Percentiles rank a stretch among this genome's conserved stretches.
These are phyloP conservation scores for Microsporum audouinii DNA, from an alignment of 2,329 filamentous ascomycete genomes.

Conservation along the genomic window DNA sequence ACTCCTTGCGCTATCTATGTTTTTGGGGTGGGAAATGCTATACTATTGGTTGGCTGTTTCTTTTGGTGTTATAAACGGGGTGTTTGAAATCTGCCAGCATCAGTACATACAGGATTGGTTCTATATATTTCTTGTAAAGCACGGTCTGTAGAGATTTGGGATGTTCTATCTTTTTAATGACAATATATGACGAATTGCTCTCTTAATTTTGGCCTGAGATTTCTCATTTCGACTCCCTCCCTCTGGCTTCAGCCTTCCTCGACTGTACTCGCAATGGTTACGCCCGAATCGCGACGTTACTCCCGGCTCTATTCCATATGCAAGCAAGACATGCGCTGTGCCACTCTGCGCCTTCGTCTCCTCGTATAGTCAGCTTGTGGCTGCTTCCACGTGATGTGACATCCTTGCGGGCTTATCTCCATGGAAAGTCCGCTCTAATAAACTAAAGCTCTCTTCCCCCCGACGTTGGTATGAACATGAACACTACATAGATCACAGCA, in stretches of 20 bases:
- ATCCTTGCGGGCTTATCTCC: background rate
- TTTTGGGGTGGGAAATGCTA: background rate
- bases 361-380: background rate
- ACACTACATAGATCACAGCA: background rate
- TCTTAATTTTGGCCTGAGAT: background rate
- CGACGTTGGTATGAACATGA: background rate
- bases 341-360: background rate
- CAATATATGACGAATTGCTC: background rate
- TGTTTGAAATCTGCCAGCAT: constrained; percentile 2
- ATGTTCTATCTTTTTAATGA: background rate
- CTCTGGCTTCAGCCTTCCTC: background rate
- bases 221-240: background rate
- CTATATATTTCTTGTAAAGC: background rate
- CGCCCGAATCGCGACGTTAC: background rate
- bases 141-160: background rate
- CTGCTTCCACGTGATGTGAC: background rate
- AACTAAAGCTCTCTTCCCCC: background rate
- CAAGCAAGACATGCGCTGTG: background rate
- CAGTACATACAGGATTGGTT: background rate
- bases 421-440: background rate
- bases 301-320: background rate
- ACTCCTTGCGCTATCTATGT: background rate
- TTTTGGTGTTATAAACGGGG: background rate
- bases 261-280: background rate
- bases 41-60: background rate